Evolutionary conservation across 106 monocot genomes (phyloP).

Genomic region (Posidonia australis): DNA sequence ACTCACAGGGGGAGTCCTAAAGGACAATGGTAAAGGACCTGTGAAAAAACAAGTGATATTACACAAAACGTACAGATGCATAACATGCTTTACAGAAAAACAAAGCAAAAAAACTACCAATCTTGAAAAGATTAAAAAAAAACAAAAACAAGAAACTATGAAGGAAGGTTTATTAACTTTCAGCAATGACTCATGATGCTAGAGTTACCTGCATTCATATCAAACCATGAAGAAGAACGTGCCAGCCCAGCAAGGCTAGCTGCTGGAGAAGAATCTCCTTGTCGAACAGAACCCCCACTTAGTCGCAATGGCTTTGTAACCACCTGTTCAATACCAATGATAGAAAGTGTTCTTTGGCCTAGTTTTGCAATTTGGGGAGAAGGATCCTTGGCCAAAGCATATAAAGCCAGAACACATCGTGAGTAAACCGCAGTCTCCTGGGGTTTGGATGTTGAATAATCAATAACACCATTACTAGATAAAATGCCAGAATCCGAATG

Average conservation of each 20-base stretch:
- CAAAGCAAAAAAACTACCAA: not conserved
- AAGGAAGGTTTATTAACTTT: not conserved
- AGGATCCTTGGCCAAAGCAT: constrained; percentile 80
- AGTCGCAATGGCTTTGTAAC: constrained; percentile 40
- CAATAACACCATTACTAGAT: constrained; percentile 50
- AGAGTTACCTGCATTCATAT: constrained; percentile 80
- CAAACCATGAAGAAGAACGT: constrained; percentile 93
- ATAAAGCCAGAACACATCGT: constrained; percentile 71
- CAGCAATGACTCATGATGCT: not conserved
- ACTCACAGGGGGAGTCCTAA: constrained; percentile 95
- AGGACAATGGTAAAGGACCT: constrained; percentile 74
- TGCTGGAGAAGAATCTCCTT: constrained; percentile 37
- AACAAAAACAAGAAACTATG: not conserved
- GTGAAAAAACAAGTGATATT: constrained; percentile 10
- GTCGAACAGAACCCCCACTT: constrained; percentile 24
- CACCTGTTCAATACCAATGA: constrained; percentile 88
- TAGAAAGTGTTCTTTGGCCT: constrained; percentile 60
- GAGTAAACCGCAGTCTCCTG: constrained; percentile 49
- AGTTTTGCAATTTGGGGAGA: constrained; percentile 61
- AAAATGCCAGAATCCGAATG: constrained; percentile 79
- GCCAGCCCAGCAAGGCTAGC: constrained; percentile 51
- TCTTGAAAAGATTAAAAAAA: not conserved
- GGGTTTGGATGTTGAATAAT: constrained; percentile 32
- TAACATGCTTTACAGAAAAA: not conserved
- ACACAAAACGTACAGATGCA: not conserved